A percentile compares a stretch with the other conserved stretches of the same genome.
Conservation (phyloP, 2,329 filamentous ascomycete species). For the Xenoacremonium recifei region DNA sequence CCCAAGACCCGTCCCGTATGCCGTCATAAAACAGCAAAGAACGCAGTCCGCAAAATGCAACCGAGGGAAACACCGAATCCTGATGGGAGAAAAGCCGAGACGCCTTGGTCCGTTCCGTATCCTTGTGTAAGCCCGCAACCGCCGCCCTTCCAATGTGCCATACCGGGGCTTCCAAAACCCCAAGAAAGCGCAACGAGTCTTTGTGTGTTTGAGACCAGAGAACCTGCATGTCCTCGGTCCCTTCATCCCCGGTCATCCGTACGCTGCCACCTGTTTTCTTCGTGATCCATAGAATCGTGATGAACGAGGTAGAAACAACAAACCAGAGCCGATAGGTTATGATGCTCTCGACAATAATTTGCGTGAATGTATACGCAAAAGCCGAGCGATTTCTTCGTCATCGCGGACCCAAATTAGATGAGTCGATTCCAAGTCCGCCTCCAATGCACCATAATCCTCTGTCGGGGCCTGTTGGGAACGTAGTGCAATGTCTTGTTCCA, state of each 20-base stretch:
- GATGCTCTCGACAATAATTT: conserved; percentile 26
- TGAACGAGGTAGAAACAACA: conserved; percentile 29
- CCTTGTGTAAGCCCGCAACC: conserved; percentile 9
- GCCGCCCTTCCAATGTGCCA: conserved; percentile 16
- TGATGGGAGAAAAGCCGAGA: conserved; percentile 23
- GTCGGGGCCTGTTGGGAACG: conserved; percentile 15
- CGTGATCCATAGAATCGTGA: conserved; percentile 27
- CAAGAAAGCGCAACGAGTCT: conserved; percentile 23
- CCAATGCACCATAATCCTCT: conserved; percentile 10
- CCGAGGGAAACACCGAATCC: conserved; percentile 22
- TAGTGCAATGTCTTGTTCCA: conserved; percentile 25
- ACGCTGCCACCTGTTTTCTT: conserved; percentile 20
- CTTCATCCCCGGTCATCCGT: conserved; percentile 10
- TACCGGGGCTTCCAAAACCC: conserved; percentile 18
- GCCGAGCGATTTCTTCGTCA: conserved; percentile 14
- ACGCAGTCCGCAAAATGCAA: conserved; percentile 26
- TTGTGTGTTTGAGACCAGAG: conserved; percentile 24
- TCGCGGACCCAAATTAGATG: conserved; percentile 12
- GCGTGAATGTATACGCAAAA: conserved; percentile 23
- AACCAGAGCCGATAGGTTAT: conserved; percentile 30
- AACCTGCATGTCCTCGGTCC: conserved; percentile 18
- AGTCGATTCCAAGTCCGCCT: conserved; percentile 17
- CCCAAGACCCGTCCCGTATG: conserved; percentile 23
- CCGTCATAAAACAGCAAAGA: conserved; percentile 24
- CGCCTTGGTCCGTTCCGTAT: conserved; percentile 22